Base-by-base conservation (phyloP, 2,329 filamentous ascomycete genomes). In the Aureobasidium leucospermi region DNA sequence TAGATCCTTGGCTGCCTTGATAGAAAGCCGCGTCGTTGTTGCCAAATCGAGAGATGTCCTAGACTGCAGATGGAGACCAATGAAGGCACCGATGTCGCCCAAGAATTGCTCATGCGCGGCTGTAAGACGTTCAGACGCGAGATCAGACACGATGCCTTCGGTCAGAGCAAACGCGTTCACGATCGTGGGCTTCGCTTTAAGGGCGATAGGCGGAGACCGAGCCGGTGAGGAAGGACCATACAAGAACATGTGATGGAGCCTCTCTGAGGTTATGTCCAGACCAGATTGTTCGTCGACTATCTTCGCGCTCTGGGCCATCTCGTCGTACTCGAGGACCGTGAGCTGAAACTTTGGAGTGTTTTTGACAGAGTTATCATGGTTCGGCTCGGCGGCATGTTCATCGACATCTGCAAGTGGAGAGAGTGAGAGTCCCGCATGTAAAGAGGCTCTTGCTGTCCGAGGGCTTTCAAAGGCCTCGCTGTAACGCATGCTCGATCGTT, bases 21-120 rank as follows among this genome's bases (percentile, higher is more conserved):
- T 89, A 8, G 92, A 90, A 70, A 93, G 87, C 69, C 89, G 87
- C 49, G 95, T 93, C 15, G 89, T 91, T 10, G 86, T 76, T 34
- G 91, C 85, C 51, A 97, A 80, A 70, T 96, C 91, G 1, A 88
- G 84, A 8, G 90, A 87, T 7, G 91, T 94, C 63, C 94, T 87
- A n/a, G 92, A 94, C 71, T 96, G 91, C 62, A 96, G 79, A 72
- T 96, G 90, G 59, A 96, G 81, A 15, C 94, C 94, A 70, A 97
- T 93, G 71, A 97, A 96, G 4, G 90, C 95, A 53, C 90, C 93
- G 55, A 99, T 83, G 69, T 92, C 88, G 6, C 92, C 94, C 57
- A 99, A 78, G 68, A 97, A 96, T 7, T 84, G 84, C 74, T 97
- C 92, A 75, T 96, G 91, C 53, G 86, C 88, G 52, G 82, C 79